Base-by-base conservation (phyloP, 1,284 basidiomycete species). In the Blastosporella zonata region DNA sequence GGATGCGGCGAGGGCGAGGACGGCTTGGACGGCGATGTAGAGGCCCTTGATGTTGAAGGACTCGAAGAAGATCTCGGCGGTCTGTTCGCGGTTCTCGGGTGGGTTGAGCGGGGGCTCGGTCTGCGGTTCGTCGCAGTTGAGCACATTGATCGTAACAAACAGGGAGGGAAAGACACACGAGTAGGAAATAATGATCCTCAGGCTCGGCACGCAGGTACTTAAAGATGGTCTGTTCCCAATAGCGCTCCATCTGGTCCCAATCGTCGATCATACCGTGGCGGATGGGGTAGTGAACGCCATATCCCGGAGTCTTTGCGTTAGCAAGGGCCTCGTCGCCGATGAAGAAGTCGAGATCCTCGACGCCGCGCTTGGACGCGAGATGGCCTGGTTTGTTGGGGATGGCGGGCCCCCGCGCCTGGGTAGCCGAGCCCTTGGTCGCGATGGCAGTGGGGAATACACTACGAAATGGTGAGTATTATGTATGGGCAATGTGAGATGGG, bases 171-270 rank as follows among this genome's bases (percentile, higher is more conserved):
- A 18, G 41, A 78, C 90, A 66, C 60, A 97, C 95, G 62, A 99
- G 75, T 55, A 99, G 81, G 67, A 98, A 97, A 70, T 98, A 93
- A 70, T 99, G 97, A 70, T 99, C 97, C 71, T 99, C 97, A 10
- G 97, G 97, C 71, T 99, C 97, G 10, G 95, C 95, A 52, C 96
- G 82, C 54, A 99, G 79, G 73, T 99, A 99, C 74, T 99, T 99
- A 85, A 99, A 99, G 80, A 99, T 99, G 59, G 90, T 93, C 75
- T 99, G 96, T 70, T 98, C 95, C 97, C 96, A 99, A 72, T 95
- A 99, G 8, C 97, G 79, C 69, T 99, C 97, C 97, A 99, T 99
- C 62, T 97, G 85, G 71, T 99, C 97, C 97, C 97, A 99, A 66
- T 99, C 98, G 59, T 99, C 97, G 64, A 99, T 97, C 84, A 93